A percentile compares a stretch with the other conserved stretches of the same genome.
Evolutionary conservation across 2,329 filamentous ascomycete species (phyloP).

Genomic region (Zelopaecilomyces penicillatus): DNA sequence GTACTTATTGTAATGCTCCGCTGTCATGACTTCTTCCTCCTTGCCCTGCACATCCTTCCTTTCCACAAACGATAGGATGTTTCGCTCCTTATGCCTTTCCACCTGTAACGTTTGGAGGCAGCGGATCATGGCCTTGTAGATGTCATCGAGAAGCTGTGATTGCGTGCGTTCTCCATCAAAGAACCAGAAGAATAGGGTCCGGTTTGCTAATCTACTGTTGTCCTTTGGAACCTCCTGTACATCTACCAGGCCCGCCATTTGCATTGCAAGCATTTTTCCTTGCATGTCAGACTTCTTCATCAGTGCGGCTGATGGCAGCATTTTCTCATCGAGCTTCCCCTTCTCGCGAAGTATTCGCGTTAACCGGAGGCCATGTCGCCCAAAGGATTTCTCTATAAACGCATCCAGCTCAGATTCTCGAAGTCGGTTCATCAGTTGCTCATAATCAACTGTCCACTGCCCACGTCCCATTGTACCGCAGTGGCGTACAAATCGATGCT

Average conservation of each 20-base stretch:
- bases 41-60: constrained; percentile 78
- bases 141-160: constrained; percentile 64
- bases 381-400: constrained; percentile 70
- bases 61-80: constrained; percentile 72
- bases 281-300: constrained; percentile 82
- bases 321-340: constrained; percentile 92
- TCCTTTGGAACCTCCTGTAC: constrained; percentile 93
- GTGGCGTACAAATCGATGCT: constrained; percentile 59
- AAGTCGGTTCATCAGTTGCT: constrained; percentile 59
- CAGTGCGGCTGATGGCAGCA: constrained; percentile 69
- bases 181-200: constrained; percentile 87
- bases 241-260: constrained; percentile 78
- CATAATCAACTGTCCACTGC: constrained; percentile 79
- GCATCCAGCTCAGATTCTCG: constrained; percentile 74
- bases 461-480: constrained; percentile 54
- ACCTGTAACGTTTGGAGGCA: constrained; percentile 72
- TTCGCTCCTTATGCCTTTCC: constrained; percentile 62
- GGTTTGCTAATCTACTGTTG: constrained; percentile 67
- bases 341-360: constrained; percentile 76
- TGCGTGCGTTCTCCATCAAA: constrained; percentile 70
- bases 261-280: constrained; percentile 74
- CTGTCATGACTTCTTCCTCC: constrained; percentile 70
- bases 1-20: constrained; percentile 61
- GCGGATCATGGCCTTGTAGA: constrained; percentile 84
- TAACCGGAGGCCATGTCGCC: constrained; percentile 69